phyloP scores from a whole-genome alignment of 495 filamentous ascomycete genomes.

The Aspergillus nanangensis region DNA sequence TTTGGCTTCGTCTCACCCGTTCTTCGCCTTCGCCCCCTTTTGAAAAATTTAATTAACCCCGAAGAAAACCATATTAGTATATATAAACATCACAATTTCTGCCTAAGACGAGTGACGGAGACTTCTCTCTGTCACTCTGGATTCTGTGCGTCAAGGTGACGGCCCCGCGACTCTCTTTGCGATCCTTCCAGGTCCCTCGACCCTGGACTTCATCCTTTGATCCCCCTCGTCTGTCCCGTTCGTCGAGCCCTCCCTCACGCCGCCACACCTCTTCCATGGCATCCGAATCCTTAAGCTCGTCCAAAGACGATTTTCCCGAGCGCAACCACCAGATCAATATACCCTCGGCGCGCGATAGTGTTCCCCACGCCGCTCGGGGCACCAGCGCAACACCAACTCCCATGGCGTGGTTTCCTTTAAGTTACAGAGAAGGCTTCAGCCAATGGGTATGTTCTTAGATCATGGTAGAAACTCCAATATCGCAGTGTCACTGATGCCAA shows the following conservation, averaged over 20 bases:
- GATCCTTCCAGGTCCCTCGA: constrained; percentile 15
- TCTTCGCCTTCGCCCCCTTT: constrained; percentile 5
- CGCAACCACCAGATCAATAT: constrained; percentile 44
- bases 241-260: constrained; percentile 13
- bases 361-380: constrained; percentile 37
- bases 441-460: constrained; percentile 74
- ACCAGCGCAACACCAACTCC: constrained; percentile 30
- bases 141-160: constrained; percentile 19
- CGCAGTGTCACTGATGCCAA: constrained; percentile 8
- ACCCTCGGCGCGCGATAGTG: constrained; percentile 22
- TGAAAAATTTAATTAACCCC: constrained; percentile 7
- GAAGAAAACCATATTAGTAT: not conserved
- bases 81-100: not conserved
- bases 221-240: constrained; percentile 10
- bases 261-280: constrained; percentile 35
- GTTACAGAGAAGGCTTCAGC: constrained; percentile 83
- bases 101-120: constrained; percentile 21
- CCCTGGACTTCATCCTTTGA: constrained; percentile 16
- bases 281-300: constrained; percentile 34
- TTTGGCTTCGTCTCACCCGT: constrained; percentile 9
- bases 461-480: constrained; percentile 1
- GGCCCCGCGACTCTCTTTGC: constrained; percentile 13
- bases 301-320: constrained; percentile 22
- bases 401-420: constrained; percentile 67
- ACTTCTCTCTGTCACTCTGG: constrained; percentile 19